Percentiles rank a stretch among this genome's conserved stretches.
Evolutionary conservation across 805 yeast species (phyloP).

Genomic region (Clavispora carvajalis): DNA sequence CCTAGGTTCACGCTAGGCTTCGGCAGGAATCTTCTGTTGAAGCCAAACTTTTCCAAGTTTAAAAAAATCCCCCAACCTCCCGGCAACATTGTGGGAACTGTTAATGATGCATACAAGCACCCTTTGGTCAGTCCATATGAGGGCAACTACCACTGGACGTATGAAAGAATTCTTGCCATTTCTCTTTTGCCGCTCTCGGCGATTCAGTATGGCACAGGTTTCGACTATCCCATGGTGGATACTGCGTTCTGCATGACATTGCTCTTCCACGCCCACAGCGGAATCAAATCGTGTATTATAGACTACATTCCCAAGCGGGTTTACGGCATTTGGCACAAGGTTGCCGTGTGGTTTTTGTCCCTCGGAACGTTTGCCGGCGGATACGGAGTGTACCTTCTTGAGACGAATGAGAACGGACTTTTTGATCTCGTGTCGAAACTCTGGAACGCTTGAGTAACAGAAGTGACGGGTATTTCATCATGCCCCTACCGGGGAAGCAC

Average conservation of each 20-base stretch:
- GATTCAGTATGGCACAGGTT: constrained; percentile 73
- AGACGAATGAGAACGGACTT: constrained; percentile 76
- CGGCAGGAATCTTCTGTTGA: constrained; percentile 17
- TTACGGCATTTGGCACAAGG: constrained; percentile 70
- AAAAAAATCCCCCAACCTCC: constrained; percentile 76
- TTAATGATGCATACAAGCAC: constrained; percentile 75
- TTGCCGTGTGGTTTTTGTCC: constrained; percentile 62
- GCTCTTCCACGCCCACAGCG: constrained; percentile 76
- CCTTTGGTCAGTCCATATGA: constrained; percentile 62
- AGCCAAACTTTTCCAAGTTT: constrained; percentile 42
- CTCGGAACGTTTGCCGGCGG: constrained; percentile 34
- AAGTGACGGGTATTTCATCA: too few relatives aligned
- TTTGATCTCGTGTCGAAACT: constrained; percentile 55
- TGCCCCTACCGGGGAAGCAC: too few relatives aligned
- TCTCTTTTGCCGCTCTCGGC: constrained; percentile 73
- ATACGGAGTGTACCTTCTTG: constrained; percentile 78
- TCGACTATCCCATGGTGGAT: constrained; percentile 65
- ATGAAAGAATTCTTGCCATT: constrained; percentile 67
- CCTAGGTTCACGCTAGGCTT: constrained; percentile 1
- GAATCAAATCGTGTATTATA: constrained; percentile 84
- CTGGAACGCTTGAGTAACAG: constrained; percentile 54
- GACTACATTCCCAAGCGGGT: constrained; percentile 89
- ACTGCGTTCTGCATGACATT: constrained; percentile 61
- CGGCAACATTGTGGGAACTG: constrained; percentile 87
- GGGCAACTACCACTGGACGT: constrained; percentile 93